Conservation (phyloP, 441 rosid genomes). For the Populus hybrid region DNA sequence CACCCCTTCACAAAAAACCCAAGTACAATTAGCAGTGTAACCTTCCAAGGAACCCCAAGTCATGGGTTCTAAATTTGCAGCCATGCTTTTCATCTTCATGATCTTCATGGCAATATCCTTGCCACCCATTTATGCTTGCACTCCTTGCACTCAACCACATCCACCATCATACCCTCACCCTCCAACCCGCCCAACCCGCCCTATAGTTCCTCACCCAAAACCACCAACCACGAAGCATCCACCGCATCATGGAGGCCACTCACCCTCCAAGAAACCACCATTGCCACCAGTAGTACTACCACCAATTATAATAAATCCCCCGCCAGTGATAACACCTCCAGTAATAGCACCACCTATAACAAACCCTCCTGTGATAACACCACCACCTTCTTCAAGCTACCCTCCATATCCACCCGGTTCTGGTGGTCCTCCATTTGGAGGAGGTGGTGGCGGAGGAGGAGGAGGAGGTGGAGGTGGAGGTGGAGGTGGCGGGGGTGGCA, state of each 20-base stretch:
- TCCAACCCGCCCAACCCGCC: slow-evolving; percentile 21
- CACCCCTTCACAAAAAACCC: slow-evolving; percentile 1
- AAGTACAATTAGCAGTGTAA: neutral
- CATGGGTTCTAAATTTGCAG: slow-evolving; percentile 45
- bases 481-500: slow-evolving; percentile 27
- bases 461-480: slow-evolving; percentile 42
- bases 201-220: slow-evolving; percentile 37
- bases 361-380: slow-evolving; percentile 29
- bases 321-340: slow-evolving; percentile 45
- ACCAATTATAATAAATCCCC: slow-evolving; percentile 33
- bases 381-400: slow-evolving; percentile 40
- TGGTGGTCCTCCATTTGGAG: slow-evolving; percentile 31
- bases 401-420: slow-evolving; percentile 20
- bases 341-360: slow-evolving; percentile 42
- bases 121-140: slow-evolving; percentile 67
- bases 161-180: slow-evolving; percentile 37
- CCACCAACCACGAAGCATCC: slow-evolving; percentile 40
- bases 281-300: slow-evolving; percentile 29
- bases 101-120: slow-evolving; percentile 49
- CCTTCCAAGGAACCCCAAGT: slow-evolving; percentile 19
- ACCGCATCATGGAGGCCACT: slow-evolving; percentile 48
- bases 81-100: slow-evolving; percentile 48
- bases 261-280: slow-evolving; percentile 35
- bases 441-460: slow-evolving; percentile 41
- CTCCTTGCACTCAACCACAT: slow-evolving; percentile 50